These are phyloP conservation scores for Comarum palustre DNA, from an alignment of 306 rosid species.

Conservation along the genomic window DNA sequence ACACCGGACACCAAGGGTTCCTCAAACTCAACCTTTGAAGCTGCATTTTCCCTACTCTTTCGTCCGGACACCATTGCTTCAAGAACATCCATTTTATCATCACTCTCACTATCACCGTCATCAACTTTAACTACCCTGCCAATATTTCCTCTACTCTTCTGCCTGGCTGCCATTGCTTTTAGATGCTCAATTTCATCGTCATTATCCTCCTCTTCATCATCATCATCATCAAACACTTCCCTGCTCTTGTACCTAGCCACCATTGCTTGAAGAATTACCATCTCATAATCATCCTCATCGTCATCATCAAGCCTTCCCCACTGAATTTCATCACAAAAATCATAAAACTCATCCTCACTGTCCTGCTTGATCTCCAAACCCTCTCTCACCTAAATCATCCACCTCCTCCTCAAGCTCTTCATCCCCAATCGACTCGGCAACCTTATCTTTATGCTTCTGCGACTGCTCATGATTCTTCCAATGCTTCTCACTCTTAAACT, in stretches of 20 bases:
- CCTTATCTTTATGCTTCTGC: constrained; percentile 88
- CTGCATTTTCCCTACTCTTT: constrained; percentile 41
- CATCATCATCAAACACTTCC: constrained; percentile 14
- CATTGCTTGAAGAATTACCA: neutral
- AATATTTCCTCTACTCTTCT: neutral
- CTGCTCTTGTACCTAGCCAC: neutral
- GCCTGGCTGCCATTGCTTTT: neutral
- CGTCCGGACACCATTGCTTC: constrained; percentile 68
- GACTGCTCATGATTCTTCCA: constrained; percentile 99
- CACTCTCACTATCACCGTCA: constrained; percentile 23
- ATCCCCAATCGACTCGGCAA: constrained; percentile 60
- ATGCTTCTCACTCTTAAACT: constrained; percentile 98
- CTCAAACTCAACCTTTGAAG: constrained; percentile 28
- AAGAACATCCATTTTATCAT: constrained; percentile 49
- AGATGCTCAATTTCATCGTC: constrained; percentile 10
- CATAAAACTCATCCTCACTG: constrained; percentile 29
- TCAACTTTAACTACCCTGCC: constrained; percentile 28
- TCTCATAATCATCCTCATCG: neutral
- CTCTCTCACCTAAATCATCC: constrained; percentile 20
- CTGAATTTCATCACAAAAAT: constrained; percentile 8
- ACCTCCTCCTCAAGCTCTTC: constrained; percentile 14
- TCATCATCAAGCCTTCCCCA: neutral
- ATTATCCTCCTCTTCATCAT: constrained; percentile 21
- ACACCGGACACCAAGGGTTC: constrained; percentile 24
- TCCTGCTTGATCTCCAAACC: constrained; percentile 32